phyloP scores from a whole-genome alignment of 78 protist species.

The Dictyostelium capitatum region DNA sequence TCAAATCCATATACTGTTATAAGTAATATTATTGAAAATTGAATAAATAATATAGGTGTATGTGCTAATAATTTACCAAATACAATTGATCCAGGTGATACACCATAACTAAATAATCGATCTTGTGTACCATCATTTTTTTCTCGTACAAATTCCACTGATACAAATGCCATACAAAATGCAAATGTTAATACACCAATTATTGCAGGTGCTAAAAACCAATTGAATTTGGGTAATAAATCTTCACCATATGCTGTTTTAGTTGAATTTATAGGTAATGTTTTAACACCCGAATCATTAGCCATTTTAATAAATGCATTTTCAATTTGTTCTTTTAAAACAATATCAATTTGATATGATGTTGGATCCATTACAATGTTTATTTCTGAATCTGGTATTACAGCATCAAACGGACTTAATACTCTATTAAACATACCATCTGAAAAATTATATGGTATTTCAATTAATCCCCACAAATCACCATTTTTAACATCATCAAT shows the following conservation, averaged over 20 bases:
- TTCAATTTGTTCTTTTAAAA: not conserved
- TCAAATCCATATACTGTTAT: constrained; percentile 9
- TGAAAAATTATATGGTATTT: constrained; percentile 28
- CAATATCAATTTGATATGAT: not conserved
- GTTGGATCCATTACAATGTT: not conserved
- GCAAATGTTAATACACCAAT: constrained; percentile 5
- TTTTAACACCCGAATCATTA: not conserved
- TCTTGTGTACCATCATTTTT: constrained; percentile 39
- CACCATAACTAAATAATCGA: constrained; percentile 33
- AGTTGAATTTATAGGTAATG: not conserved
- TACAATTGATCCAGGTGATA: not conserved
- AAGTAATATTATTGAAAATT: constrained; percentile 6
- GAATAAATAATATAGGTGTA: constrained; percentile 9
- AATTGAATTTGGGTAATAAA: not conserved
- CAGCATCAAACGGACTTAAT: not conserved
- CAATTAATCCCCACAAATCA: constrained; percentile 10
- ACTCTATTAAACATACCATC: not conserved
- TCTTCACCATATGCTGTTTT: constrained; percentile 34
- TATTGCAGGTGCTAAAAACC: constrained; percentile 69
- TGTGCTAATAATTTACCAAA: not conserved
- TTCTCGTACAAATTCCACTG: constrained; percentile 7
- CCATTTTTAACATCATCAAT: not conserved
- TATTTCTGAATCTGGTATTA: constrained; percentile 2
- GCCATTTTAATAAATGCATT: not conserved
- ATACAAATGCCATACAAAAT: not conserved